Conservation (phyloP, 1,139 yeast species). For the Blastobotrys arbuscula region DNA sequence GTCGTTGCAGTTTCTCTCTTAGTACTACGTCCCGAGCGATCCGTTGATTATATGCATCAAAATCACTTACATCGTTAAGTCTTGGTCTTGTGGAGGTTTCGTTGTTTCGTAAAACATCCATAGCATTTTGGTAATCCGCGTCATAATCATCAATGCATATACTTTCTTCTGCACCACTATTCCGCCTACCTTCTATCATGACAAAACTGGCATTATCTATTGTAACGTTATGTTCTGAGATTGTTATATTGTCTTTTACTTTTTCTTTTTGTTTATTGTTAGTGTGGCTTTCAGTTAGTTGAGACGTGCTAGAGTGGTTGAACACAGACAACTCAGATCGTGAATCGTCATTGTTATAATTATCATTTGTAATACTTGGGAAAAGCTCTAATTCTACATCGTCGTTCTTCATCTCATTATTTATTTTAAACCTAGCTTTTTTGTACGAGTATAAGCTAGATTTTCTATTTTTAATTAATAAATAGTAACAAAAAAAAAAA, state of each 20-base stretch:
- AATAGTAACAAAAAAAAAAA: no score
- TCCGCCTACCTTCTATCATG: slow-evolving; percentile 1
- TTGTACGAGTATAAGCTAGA: no score
- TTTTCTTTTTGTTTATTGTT: background rate
- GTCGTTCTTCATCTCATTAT: background rate
- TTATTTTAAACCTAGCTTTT: no score
- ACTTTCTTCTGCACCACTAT: slow-evolving; percentile 23
- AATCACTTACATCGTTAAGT: slow-evolving; percentile 22
- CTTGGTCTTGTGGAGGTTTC: background rate
- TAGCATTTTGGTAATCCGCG: slow-evolving; percentile 26
- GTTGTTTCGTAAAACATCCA: slow-evolving; percentile 18
- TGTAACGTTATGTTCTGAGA: background rate
- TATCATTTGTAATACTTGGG: slow-evolving; percentile 1
- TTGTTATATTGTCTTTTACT: background rate
- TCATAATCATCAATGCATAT: slow-evolving; percentile 33
- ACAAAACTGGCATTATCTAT: slow-evolving; percentile 9
- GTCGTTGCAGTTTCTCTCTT: slow-evolving; percentile 24
- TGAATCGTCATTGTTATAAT: background rate
- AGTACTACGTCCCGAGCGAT: slow-evolving; percentile 35
- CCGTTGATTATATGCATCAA: slow-evolving; percentile 36
- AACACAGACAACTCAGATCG: background rate
- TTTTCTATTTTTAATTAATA: no score
- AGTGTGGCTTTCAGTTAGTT: background rate
- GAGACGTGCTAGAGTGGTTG: background rate
- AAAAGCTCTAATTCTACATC: slow-evolving; percentile 9